phyloP scores from a whole-genome alignment of 257 asterid genomes.

The Solanum corneliomulleri region DNA sequence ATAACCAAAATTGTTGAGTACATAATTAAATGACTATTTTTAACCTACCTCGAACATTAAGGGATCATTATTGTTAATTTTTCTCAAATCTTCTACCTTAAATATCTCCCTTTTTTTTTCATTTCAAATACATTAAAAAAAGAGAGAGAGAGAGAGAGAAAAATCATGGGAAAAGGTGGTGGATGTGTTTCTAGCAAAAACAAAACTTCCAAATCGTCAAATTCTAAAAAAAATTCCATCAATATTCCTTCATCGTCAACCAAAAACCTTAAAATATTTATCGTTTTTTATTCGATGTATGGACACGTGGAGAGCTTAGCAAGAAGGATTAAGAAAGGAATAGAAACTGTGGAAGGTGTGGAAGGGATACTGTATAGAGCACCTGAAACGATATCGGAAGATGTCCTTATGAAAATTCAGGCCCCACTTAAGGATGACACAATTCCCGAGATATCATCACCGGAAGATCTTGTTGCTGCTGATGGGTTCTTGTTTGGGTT shows the following conservation, averaged over 20 bases:
- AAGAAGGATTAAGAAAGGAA: constrained; percentile 74
- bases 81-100: neutral
- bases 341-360: constrained; percentile 49
- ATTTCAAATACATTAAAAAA: neutral
- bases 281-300: constrained; percentile 87
- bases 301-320: constrained; percentile 91
- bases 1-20: neutral
- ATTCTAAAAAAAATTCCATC: neutral
- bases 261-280: constrained; percentile 29
- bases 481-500: constrained; percentile 87
- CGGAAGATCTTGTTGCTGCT: constrained; percentile 43
- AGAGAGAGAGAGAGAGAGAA: neutral
- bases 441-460: constrained; percentile 49
- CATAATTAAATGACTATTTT: neutral
- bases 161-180: constrained; percentile 85
- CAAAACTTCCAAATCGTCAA: constrained; percentile 23
- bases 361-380: constrained; percentile 66
- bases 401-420: constrained; percentile 49
- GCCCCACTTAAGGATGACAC: constrained; percentile 70
- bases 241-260: neutral
- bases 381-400: constrained; percentile 68
- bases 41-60: neutral
- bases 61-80: neutral
- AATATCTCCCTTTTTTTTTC: neutral
- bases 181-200: constrained; percentile 91